These are phyloP conservation scores for Talaromyces piceae DNA, from an alignment of 2,329 filamentous ascomycete genomes.

Conservation along the genomic window DNA sequence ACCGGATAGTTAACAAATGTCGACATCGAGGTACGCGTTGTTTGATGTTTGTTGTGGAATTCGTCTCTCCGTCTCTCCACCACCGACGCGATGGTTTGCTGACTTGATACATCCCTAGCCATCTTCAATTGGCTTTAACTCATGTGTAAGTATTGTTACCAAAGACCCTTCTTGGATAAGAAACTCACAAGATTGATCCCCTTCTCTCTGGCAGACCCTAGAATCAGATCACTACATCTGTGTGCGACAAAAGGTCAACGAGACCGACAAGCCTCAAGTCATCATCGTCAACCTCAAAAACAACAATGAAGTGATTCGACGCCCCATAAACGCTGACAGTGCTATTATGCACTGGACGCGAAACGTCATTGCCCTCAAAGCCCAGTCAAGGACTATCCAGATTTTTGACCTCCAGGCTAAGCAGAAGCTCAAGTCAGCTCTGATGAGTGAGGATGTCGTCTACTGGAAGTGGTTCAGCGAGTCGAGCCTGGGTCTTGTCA, in stretches of 20 bases:
- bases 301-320: conserved; percentile 86
- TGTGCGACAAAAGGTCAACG: conserved; percentile 86
- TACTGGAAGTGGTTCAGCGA: conserved; percentile 99
- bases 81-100: conserved; percentile 1
- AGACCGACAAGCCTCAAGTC: conserved; percentile 79
- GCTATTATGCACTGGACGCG: conserved; percentile 98
- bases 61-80: neutral
- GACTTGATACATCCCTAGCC: conserved; percentile 39
- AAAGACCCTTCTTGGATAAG: neutral
- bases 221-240: conserved; percentile 97
- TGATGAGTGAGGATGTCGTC: conserved; percentile 93
- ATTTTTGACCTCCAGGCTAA: conserved; percentile 94
- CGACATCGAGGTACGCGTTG: conserved; percentile 45
- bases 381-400: conserved; percentile 87
- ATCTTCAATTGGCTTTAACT: conserved; percentile 75
- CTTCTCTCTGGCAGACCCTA: conserved; percentile 60
- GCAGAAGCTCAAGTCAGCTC: conserved; percentile 91
- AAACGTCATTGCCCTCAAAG: conserved; percentile 94
- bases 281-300: conserved; percentile 98
- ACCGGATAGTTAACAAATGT: conserved; percentile 44
- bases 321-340: conserved; percentile 98
- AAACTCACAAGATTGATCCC: conserved; percentile 15
- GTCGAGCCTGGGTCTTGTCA: conserved; percentile 78
- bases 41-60: neutral
- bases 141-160: conserved; percentile 57